Percentiles rank a stretch among this genome's conserved stretches.
These are phyloP conservation scores for Sporothrix humicola DNA, from an alignment of 2,329 filamentous ascomycete genomes.

Conservation along the genomic window DNA sequence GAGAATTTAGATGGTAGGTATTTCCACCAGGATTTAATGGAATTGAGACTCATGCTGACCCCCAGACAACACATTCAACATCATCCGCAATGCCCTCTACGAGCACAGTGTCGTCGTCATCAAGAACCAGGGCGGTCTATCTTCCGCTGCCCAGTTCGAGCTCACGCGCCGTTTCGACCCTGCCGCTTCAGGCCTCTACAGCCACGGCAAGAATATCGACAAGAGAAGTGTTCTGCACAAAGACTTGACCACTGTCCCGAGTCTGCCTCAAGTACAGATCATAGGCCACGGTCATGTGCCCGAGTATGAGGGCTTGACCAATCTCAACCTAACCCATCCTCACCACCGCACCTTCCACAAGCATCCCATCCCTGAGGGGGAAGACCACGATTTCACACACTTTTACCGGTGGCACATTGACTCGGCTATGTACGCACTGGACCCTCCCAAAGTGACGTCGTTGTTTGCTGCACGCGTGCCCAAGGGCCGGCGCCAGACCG, in stretches of 20 bases:
- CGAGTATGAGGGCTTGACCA: conserved; percentile 71
- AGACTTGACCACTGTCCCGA: conserved; percentile 79
- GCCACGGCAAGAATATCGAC: conserved; percentile 76
- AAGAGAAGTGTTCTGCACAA: conserved; percentile 72
- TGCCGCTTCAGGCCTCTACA: conserved; percentile 62
- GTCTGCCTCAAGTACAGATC: conserved; percentile 78
- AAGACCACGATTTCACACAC: conserved; percentile 56
- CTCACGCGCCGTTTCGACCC: conserved; percentile 77
- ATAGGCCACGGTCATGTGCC: conserved; percentile 75
- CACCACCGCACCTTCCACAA: conserved; percentile 79
- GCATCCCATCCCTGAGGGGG: conserved; percentile 59
- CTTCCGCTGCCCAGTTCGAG: conserved; percentile 73
- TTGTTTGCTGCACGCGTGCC: conserved; percentile 75
- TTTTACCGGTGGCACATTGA: conserved; percentile 83
- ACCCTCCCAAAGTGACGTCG: conserved; percentile 73
- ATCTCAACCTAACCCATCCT: conserved; percentile 73
- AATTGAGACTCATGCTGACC: conserved; percentile 15
- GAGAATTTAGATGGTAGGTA: conserved; percentile 67
- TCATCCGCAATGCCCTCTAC: conserved; percentile 70
- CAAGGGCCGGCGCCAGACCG: conserved; percentile 54
- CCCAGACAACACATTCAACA: conserved; percentile 65
- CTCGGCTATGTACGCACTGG: conserved; percentile 74
- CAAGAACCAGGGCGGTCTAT: conserved; percentile 67
- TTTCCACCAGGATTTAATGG: too few species aligned
- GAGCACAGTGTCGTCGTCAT: conserved; percentile 71